phyloP scores from a whole-genome alignment of 805 yeast species.

The Kodamaea restingae region DNA sequence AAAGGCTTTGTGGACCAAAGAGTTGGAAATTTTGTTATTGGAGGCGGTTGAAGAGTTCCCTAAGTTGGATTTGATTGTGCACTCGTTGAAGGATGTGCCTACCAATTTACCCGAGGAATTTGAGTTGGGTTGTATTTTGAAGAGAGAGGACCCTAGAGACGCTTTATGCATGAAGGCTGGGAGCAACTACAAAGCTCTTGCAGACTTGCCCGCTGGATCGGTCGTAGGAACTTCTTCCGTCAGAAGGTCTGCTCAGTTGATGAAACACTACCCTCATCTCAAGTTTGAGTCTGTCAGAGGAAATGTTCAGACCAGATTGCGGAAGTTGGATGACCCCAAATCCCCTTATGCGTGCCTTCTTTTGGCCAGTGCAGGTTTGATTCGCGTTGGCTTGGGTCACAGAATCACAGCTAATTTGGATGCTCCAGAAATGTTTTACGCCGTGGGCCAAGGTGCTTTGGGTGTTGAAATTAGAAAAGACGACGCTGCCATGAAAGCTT shows the following conservation, averaged over 20 bases:
- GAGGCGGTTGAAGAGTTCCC: conserved; percentile 58
- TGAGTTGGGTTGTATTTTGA: conserved; percentile 79
- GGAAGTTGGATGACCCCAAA: conserved; percentile 71
- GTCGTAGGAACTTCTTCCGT: conserved; percentile 94
- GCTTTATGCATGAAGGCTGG: conserved; percentile 73
- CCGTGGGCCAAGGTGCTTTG: conserved; percentile 98
- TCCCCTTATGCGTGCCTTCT: conserved; percentile 69
- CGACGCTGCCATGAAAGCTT: conserved; percentile 54
- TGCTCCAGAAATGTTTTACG: conserved; percentile 82
- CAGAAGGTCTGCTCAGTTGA: conserved; percentile 87
- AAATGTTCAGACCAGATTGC: conserved; percentile 65
- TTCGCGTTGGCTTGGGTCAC: conserved; percentile 64
- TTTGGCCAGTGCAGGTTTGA: conserved; percentile 89
- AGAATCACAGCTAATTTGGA: conserved; percentile 73
- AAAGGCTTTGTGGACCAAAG: conserved; percentile 94
- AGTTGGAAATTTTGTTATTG: conserved; percentile 74
- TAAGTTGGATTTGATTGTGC: conserved; percentile 83
- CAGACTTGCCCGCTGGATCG: conserved; percentile 78
- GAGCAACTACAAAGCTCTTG: conserved; percentile 58
- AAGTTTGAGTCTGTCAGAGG: conserved; percentile 86
- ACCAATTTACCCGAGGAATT: conserved; percentile 87
- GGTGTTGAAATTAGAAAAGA: conserved; percentile 83
- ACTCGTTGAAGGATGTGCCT: conserved; percentile 90
- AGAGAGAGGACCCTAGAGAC: conserved; percentile 91
- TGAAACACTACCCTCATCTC: conserved; percentile 72